Evolutionary conservation across 2,329 filamentous ascomycete genomes (phyloP).

Genomic region (Colletotrichum shisoi): DNA sequence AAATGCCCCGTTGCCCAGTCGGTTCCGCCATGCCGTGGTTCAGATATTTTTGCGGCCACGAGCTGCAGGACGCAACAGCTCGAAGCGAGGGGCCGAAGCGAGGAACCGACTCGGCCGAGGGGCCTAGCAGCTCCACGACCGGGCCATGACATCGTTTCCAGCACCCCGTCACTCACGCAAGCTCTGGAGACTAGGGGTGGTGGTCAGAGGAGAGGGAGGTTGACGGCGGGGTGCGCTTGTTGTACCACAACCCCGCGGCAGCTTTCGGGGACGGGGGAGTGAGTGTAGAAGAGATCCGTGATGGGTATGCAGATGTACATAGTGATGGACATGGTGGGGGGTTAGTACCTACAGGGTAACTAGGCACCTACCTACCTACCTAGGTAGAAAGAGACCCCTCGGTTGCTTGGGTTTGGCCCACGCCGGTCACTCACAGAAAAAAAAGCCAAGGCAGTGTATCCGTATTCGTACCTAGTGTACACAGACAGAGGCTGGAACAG

Average conservation of each 20-base stretch:
- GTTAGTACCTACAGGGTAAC: no score
- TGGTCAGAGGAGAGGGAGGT: conserved; percentile 30
- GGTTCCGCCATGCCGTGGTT: conserved; percentile 18
- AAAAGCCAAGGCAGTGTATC: conserved; percentile 16
- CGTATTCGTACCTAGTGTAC: neutral
- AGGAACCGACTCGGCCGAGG: conserved; percentile 5
- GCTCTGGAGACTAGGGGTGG: conserved; percentile 5
- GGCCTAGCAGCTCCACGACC: conserved; percentile 12
- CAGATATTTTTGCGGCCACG: conserved; percentile 21
- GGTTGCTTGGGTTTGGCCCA: neutral
- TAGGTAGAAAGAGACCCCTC: neutral
- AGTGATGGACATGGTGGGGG: neutral
- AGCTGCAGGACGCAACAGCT: conserved; percentile 10
- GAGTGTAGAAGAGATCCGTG: conserved; percentile 2
- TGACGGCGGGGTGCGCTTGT: conserved; percentile 30
- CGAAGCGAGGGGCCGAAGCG: conserved; percentile 13
- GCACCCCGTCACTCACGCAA: conserved; percentile 18
- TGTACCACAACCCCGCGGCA: conserved; percentile 9
- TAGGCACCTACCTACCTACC: no score
- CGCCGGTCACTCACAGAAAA: conserved; percentile 13
- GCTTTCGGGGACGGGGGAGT: conserved; percentile 11
- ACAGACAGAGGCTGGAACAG: neutral
- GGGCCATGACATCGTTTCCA: conserved; percentile 32
- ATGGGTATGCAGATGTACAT: conserved; percentile 5
- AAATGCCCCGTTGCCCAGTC: conserved; percentile 9